Conservation (phyloP, 176 grass and related monocot genomes). For the Poa pratensis region DNA sequence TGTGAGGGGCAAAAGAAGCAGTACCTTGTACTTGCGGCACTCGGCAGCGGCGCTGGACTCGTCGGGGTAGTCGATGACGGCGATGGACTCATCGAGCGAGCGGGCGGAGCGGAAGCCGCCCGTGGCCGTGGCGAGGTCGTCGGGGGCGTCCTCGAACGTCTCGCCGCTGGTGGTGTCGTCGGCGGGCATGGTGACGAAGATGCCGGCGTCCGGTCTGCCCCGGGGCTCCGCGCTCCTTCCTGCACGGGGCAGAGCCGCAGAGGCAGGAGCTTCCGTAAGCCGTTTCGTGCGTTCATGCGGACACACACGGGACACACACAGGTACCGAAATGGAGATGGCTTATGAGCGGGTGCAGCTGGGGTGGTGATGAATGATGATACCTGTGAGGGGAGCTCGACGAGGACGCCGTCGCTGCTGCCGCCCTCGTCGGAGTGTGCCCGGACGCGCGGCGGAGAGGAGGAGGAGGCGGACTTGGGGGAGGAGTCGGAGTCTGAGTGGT, state of each 20-base stretch:
- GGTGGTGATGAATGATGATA: constrained; percentile 33
- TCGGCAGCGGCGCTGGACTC: constrained; percentile 54
- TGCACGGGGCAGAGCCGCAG: constrained; percentile 23
- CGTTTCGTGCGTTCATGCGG: neutral
- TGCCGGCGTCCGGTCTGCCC: constrained; percentile 62
- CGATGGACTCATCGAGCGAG: constrained; percentile 78
- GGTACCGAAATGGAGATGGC: constrained; percentile 26
- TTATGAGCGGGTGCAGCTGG: neutral
- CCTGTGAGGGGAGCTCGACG: constrained; percentile 84
- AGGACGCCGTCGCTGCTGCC: constrained; percentile 97
- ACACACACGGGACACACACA: neutral
- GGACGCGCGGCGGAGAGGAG: constrained; percentile 51
- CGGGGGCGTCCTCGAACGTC: constrained; percentile 89
- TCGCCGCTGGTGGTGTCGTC: constrained; percentile 78
- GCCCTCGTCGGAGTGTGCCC: constrained; percentile 77
- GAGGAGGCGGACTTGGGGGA: constrained; percentile 70
- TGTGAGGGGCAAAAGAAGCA: neutral
- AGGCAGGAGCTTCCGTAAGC: constrained; percentile 32
- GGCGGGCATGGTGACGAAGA: constrained; percentile 71
- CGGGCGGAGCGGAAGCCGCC: constrained; percentile 37
- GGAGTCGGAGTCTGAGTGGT: constrained; percentile 80
- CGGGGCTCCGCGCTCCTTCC: constrained; percentile 55
- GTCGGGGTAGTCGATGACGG: constrained; percentile 76
- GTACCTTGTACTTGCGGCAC: constrained; percentile 84
- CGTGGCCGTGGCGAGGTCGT: constrained; percentile 50